Evolutionary conservation across 352 stramenopile genomes (phyloP), one percentile per base, ranked within the genome.

Genomic region (Phytophthora capsici): DNA sequence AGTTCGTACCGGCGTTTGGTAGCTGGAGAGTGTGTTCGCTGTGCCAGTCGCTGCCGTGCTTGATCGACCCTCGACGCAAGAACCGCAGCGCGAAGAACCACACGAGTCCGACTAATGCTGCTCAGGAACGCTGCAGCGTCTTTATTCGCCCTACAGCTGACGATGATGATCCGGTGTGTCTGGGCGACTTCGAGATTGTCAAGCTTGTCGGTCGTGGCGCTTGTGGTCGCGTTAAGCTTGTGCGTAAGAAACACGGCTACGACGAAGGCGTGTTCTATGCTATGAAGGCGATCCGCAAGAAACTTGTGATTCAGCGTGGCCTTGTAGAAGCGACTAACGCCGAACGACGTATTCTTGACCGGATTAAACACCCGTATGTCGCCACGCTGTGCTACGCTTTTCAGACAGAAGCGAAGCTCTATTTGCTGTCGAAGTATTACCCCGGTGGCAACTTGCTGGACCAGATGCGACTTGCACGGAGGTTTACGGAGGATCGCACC

Each of bases 311-410:
- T 43, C 77, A 87, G 56, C 90, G 89, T 9, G 86, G 84, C 0
- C 86, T 97, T 0, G 88, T 98, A n/a, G 88, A 96, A 67, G 87
- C 91, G 19, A 98, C 93, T 1, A 98, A 96, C 47, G 86, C 89
- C 12, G 93, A 98, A 71, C 78, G 91, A 5, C 78, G 87, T 9
- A 97, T 98, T 70, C 62, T 98, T 9, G 75, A 93, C 44, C 71
- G 81, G 8, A 98, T 99, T 37, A 97, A 98, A 50, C 97, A 99
- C 71, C 95, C 96, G 26, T 99, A 99, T 76, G 96, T 99, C 54
- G 96, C 98, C 4, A 96, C 94, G 23, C 75, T 98, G 46, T 82
- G 91, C 45, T 98, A 96, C 61, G 91, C 91, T 23, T 97, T 97
- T 74, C 91, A 97, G 66, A 97, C 75, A 44, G 82, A 93, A 6